Evolutionary conservation across 2,329 filamentous ascomycete species (phyloP).

Genomic region (Raffaelea arxii): DNA sequence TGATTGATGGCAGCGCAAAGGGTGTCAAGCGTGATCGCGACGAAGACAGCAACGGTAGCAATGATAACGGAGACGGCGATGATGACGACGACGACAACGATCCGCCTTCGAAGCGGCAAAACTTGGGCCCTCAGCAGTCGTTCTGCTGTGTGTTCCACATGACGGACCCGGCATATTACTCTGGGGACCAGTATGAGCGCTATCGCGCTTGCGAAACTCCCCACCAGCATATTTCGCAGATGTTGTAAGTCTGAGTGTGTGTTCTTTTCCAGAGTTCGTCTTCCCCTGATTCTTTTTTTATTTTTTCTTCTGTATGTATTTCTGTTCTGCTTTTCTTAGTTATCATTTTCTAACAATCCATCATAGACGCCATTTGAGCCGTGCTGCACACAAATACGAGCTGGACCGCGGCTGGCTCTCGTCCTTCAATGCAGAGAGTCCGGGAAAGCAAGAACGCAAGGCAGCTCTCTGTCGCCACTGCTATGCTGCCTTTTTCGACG

Average conservation of each 20-base stretch:
- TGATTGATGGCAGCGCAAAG: not conserved
- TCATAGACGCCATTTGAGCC: constrained; percentile 20
- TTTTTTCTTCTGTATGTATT: not conserved
- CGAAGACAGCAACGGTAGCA: not conserved
- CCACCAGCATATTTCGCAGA: constrained; percentile 23
- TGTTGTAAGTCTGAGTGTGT: constrained; percentile 22
- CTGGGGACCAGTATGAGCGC: constrained; percentile 16
- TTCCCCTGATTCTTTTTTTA: no score
- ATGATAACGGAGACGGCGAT: not conserved
- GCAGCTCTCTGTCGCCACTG: constrained; percentile 23
- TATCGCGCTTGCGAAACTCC: constrained; percentile 22
- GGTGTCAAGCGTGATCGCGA: not conserved
- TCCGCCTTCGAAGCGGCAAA: constrained; percentile 2
- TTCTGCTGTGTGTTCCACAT: constrained; percentile 16
- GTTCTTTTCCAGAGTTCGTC: not conserved
- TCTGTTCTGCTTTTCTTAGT: constrained; percentile 3
- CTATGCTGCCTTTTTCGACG: constrained; percentile 19
- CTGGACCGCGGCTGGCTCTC: constrained; percentile 13
- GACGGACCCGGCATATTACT: constrained; percentile 13
- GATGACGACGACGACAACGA: constrained; percentile 1
- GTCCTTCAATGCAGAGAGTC: constrained; percentile 19
- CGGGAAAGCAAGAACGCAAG: constrained; percentile 15
- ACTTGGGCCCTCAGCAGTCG: not conserved
- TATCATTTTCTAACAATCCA: not conserved
- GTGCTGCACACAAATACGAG: constrained; percentile 22